phyloP scores from a whole-genome alignment of 345 rosid genomes.

The Ailanthus altissimus region DNA sequence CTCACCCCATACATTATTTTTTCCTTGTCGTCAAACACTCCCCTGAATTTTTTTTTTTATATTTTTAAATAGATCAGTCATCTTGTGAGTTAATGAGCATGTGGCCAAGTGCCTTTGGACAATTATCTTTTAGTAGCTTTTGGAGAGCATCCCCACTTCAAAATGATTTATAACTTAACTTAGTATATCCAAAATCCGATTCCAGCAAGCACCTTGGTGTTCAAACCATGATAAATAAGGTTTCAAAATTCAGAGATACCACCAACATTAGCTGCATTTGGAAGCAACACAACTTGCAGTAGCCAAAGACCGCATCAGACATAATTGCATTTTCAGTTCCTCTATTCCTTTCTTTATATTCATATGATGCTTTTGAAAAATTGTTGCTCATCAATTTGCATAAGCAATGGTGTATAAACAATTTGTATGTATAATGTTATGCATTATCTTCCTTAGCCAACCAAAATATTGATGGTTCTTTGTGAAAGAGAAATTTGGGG shows the following conservation, averaged over 20 bases:
- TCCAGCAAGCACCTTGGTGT: not conserved
- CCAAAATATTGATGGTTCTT: no score
- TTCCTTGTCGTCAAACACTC: no score
- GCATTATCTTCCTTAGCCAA: no score
- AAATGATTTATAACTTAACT: not conserved
- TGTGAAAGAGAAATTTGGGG: no score
- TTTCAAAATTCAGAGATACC: not conserved
- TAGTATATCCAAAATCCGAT: not conserved
- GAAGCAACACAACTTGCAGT: not conserved
- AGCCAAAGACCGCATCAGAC: not conserved
- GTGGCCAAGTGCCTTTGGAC: not conserved
- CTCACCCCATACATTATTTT: constrained; percentile 69
- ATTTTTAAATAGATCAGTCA: no score
- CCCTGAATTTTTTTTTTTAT: no score
- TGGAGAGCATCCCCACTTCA: not conserved
- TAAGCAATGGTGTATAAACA: no score
- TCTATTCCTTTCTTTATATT: not conserved
- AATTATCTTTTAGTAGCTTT: no score
- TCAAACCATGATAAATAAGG: not conserved
- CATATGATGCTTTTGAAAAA: no score
- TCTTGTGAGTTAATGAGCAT: not conserved
- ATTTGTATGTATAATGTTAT: no score
- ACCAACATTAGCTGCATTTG: not conserved
- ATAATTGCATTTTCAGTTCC: not conserved
- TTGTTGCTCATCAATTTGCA: no score